Conservation (phyloP, 768 basidiomycete species). For the Leccinum boreale region DNA sequence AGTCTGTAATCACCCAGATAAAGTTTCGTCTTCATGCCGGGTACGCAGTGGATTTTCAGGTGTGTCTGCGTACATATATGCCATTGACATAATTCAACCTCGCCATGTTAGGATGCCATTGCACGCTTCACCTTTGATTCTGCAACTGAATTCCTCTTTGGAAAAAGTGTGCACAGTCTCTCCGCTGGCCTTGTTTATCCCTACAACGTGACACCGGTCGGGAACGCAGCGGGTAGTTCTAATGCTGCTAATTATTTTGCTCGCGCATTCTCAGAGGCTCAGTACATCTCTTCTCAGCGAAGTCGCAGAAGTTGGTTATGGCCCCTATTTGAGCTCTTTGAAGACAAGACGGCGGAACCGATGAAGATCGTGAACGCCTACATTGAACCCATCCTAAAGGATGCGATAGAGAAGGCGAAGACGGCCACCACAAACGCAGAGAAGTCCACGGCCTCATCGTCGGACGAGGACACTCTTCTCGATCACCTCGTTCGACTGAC, state of each 20-base stretch:
- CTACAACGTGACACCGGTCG: constrained; percentile 30
- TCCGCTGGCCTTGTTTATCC: constrained; percentile 52
- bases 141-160: constrained; percentile 65
- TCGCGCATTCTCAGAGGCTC: constrained; percentile 47
- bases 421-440: constrained; percentile 9
- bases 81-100: neutral
- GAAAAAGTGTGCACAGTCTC: constrained; percentile 53
- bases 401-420: constrained; percentile 46
- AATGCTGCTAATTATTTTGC: constrained; percentile 43
- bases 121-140: constrained; percentile 65
- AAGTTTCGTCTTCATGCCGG: constrained; percentile 48
- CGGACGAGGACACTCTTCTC: constrained; percentile 48
- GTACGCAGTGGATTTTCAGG: constrained; percentile 58
- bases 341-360: constrained; percentile 43
- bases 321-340: constrained; percentile 49
- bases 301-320: constrained; percentile 47
- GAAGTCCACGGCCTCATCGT: constrained; percentile 26
- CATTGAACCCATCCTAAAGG: constrained; percentile 43
- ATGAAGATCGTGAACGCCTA: constrained; percentile 54
- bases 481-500: constrained; percentile 55
- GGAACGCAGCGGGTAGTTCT: constrained; percentile 23
- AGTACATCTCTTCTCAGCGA: constrained; percentile 41
- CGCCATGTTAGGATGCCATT: constrained; percentile 45
- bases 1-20: constrained; percentile 40
- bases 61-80: constrained; percentile 7